Evolutionary conservation across 2,329 filamentous ascomycete genomes (phyloP).

Genomic region (Rachicladosporium sp.): DNA sequence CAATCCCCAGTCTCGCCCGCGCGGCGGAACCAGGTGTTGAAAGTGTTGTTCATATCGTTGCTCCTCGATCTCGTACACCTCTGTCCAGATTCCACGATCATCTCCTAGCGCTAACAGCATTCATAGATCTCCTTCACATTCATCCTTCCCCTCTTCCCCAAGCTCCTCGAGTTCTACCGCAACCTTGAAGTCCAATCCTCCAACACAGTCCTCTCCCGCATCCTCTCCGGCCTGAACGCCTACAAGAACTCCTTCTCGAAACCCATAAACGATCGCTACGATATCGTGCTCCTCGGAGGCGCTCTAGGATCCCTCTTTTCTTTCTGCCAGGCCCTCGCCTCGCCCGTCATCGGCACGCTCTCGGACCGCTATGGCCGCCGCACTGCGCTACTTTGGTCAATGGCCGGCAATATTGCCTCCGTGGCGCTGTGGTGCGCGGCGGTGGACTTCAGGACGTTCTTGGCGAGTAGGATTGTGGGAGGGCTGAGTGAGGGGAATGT

Average conservation of each 20-base stretch:
- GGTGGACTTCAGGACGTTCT: conserved; percentile 87
- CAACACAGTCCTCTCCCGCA: conserved; percentile 59
- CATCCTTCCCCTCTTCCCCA: conserved; percentile 90
- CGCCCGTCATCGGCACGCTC: conserved; percentile 76
- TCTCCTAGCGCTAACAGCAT: neutral
- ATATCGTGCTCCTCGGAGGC: conserved; percentile 89
- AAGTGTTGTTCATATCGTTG: conserved; percentile 78
- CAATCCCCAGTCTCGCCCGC: conserved; percentile 10
- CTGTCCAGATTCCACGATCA: neutral
- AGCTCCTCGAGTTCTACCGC: conserved; percentile 91
- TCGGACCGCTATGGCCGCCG: conserved; percentile 83
- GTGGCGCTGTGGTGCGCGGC: conserved; percentile 91
- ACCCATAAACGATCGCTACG: conserved; percentile 91
- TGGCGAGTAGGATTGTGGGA: conserved; percentile 84
- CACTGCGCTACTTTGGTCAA: conserved; percentile 76
- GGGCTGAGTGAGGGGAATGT: conserved; percentile 95
- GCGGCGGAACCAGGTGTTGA: conserved; percentile 64
- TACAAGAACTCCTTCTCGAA: conserved; percentile 91
- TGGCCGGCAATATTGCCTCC: conserved; percentile 84
- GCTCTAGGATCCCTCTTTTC: conserved; percentile 90
- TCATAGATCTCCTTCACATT: conserved; percentile 91
- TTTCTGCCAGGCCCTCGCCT: conserved; percentile 81
- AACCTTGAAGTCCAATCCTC: conserved; percentile 54
- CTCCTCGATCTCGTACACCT: conserved; percentile 70
- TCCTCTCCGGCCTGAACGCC: conserved; percentile 73